Evolutionary conservation across 345 rosid genomes (phyloP).

Genomic region (Linum tenue): DNA sequence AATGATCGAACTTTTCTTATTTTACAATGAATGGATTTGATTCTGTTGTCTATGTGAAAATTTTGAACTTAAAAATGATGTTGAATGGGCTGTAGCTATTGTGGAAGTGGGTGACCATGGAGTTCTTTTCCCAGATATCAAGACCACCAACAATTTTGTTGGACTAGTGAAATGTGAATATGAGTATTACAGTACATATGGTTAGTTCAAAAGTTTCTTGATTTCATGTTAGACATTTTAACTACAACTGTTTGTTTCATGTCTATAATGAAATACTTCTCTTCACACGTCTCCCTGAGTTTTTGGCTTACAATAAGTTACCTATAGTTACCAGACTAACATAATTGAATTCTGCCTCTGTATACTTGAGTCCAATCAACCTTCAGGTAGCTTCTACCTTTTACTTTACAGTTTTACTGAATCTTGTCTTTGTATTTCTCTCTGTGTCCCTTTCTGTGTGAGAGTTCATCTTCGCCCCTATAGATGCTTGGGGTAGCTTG

Average conservation of each 20-base stretch:
- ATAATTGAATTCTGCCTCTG: conserved; percentile 59
- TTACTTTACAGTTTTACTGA: neutral
- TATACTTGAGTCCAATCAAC: conserved; percentile 61
- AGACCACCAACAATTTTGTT: conserved; percentile 29
- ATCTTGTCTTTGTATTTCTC: neutral
- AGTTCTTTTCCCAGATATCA: conserved; percentile 50
- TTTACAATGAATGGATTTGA: too few species aligned
- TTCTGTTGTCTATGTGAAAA: too few species aligned
- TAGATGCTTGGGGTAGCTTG: too few species aligned
- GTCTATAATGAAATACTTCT: neutral
- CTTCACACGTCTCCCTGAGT: conserved; percentile 8
- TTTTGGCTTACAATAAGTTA: conserved; percentile 63
- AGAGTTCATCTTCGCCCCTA: neutral
- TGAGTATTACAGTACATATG: conserved; percentile 58
- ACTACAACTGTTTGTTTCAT: neutral
- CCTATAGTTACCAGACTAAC: conserved; percentile 68
- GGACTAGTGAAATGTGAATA: conserved; percentile 80
- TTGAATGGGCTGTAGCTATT: conserved; percentile 9
- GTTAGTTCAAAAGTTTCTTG: conserved; percentile 31
- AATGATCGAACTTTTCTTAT: too few species aligned
- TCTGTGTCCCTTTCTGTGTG: neutral
- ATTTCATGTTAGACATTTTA: neutral
- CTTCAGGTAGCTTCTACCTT: conserved; percentile 51
- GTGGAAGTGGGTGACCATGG: conserved; percentile 35
- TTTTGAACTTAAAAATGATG: too few species aligned